Evolutionary conservation across 495 filamentous ascomycete species (phyloP).

Genomic region (Trichoderma reesei): DNA sequence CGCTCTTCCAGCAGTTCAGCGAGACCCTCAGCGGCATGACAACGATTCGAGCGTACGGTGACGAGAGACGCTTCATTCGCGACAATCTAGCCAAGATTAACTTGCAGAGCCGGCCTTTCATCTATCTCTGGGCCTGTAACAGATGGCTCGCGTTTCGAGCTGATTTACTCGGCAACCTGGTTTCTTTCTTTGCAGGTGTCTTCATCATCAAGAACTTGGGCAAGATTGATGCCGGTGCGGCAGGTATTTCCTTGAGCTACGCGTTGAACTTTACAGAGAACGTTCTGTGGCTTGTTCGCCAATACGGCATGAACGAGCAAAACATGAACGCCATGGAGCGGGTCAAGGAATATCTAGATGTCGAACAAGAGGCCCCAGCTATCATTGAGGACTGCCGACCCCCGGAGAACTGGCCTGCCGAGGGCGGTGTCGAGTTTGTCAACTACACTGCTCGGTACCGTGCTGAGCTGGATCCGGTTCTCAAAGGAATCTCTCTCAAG

Average conservation of each 20-base stretch:
- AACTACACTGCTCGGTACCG: constrained; percentile 86
- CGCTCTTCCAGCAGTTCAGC: constrained; percentile 95
- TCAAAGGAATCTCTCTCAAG: constrained; percentile 75
- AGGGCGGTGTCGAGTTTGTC: constrained; percentile 78
- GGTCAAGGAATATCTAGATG: constrained; percentile 91
- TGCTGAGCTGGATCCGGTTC: constrained; percentile 73
- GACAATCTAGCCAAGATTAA: constrained; percentile 90
- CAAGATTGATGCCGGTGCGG: constrained; percentile 82
- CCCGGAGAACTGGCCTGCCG: constrained; percentile 68
- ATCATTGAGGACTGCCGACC: constrained; percentile 74
- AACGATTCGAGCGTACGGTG: constrained; percentile 96
- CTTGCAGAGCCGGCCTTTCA: constrained; percentile 83
- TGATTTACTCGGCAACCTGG: constrained; percentile 81
- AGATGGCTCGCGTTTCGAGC: constrained; percentile 93
- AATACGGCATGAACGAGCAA: constrained; percentile 95
- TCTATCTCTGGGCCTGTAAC: constrained; percentile 95
- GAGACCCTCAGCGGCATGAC: constrained; percentile 92
- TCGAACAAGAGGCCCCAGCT: constrained; percentile 82
- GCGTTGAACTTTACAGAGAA: constrained; percentile 97
- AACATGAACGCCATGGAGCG: constrained; percentile 99
- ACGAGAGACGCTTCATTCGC: constrained; percentile 84
- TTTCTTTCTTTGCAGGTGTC: constrained; percentile 87
- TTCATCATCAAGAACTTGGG: constrained; percentile 83
- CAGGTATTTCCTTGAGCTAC: constrained; percentile 94
- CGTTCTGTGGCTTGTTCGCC: constrained; percentile 87